Evolutionary conservation across 2,329 filamentous ascomycete genomes (phyloP).

Genomic region (Akanthomyces dipterigenus): DNA sequence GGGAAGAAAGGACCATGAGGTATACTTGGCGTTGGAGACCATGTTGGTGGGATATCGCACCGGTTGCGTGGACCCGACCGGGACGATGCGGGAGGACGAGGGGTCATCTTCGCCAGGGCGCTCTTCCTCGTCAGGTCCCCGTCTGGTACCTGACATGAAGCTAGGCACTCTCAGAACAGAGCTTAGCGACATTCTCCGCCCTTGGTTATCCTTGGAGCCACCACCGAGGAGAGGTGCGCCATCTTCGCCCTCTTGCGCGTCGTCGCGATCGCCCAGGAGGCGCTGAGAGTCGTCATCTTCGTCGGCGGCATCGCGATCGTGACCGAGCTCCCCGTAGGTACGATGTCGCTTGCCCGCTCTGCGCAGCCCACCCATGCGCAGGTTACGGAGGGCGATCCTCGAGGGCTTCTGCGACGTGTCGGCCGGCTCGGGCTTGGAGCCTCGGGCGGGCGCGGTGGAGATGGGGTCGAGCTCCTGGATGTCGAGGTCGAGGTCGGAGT

Average conservation of each 20-base stretch:
- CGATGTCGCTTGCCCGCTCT: constrained; percentile 47
- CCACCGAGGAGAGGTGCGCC: constrained; percentile 59
- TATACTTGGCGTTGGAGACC: constrained; percentile 97
- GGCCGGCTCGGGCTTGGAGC: constrained; percentile 22
- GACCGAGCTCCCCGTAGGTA: constrained; percentile 55
- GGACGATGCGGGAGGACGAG: constrained; percentile 65
- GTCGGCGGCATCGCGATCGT: constrained; percentile 48
- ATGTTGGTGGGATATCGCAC: constrained; percentile 81
- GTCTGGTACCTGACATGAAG: constrained; percentile 27
- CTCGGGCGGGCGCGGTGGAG: constrained; percentile 29
- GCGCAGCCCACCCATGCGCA: constrained; percentile 60
- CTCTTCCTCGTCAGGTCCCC: constrained; percentile 32
- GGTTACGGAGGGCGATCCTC: constrained; percentile 63
- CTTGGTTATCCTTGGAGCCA: constrained; percentile 15
- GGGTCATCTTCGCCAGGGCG: constrained; percentile 54
- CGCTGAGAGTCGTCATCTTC: constrained; percentile 67
- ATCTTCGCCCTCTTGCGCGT: constrained; percentile 61
- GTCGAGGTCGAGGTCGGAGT: constrained; percentile 67
- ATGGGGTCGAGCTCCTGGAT: constrained; percentile 71
- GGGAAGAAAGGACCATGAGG: constrained; percentile 86
- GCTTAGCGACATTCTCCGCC: constrained; percentile 20
- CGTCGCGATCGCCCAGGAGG: constrained; percentile 57
- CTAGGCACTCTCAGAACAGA: constrained; percentile 18
- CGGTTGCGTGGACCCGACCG: constrained; percentile 67
- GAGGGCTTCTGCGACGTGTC: constrained; percentile 39